Base-by-base conservation (phyloP, 2,329 filamentous ascomycete species). In the Monilinia polystroma region DNA sequence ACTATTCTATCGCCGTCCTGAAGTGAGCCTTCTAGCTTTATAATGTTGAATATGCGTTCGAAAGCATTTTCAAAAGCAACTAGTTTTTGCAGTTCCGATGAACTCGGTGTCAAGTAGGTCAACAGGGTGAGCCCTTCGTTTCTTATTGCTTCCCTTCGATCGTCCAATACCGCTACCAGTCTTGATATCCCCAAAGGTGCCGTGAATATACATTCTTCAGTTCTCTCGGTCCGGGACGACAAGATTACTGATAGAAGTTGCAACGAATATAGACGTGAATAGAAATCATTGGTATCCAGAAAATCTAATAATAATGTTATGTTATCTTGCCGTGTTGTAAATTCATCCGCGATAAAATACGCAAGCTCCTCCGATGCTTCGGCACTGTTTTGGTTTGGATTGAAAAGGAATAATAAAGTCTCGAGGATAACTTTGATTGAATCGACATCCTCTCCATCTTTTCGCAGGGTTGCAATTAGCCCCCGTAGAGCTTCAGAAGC, bases 271-370 rank as follows among this genome's bases (percentile, higher is more conserved):
- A 98, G 85, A 32, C 94, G 89, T 29, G 92, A 91, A 78, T 96
- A 97, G 75, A 97, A 96, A 74, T 97, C 93, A 71, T 83, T 84
- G 18, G 89, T 87, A 72, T 97, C 94, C 71, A 99, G 84, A 66
- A 99, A 90, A 76, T 95, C 90, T 68, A 99, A 86, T 32, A 99
- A 85, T 20, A 95, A 82, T 2, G 92, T 94, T 69, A 97, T 94
- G 78, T 99, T 98, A 80, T 98, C 94, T 85, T 97, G 93, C 70
- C 92, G 89, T 83, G 97, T 93, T 45, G 95, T 97, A 77, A 99
- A 99, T 78, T 98, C 94, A 79, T 99, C 95, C 64, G 95, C 95
- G 68, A 99, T 84, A 93, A 95, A 99, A 38, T 98, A 82, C 23
- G 90, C 90, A 73, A 99, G 96, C 79, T 99, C 95, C 71, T 98